phyloP scores from a whole-genome alignment of 1,139 yeast genomes.

The Kodamaea derodonti region DNA sequence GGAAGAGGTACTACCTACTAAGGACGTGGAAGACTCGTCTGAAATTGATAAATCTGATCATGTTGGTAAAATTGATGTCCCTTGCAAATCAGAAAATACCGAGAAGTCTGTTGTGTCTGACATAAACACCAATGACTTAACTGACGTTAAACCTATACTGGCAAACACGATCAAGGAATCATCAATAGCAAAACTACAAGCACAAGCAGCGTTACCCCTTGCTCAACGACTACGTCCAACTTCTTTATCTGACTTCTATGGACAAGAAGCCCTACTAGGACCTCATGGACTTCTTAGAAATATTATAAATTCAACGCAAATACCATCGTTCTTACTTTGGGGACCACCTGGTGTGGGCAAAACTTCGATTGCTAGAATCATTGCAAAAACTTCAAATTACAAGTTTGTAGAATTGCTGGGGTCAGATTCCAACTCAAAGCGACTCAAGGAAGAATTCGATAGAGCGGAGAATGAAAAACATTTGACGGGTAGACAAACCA shows the following conservation, averaged over 20 bases:
- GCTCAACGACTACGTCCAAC: constrained; percentile 85
- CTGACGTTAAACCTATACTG: background rate
- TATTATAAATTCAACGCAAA: constrained; percentile 55
- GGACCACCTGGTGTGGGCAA: constrained; percentile 97
- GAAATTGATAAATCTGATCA: background rate
- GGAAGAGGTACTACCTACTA: background rate
- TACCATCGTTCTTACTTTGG: constrained; percentile 90
- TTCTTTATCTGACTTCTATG: constrained; percentile 70
- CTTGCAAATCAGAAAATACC: background rate
- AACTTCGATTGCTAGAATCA: constrained; percentile 67
- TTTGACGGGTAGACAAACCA: constrained; percentile 66
- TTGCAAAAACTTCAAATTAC: constrained; percentile 51
- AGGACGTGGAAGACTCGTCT: background rate
- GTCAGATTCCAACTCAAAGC: constrained; percentile 68
- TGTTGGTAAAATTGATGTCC: background rate
- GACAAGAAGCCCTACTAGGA: constrained; percentile 82
- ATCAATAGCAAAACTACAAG: constrained; percentile 24
- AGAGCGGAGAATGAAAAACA: constrained; percentile 67
- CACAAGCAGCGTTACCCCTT: constrained; percentile 60
- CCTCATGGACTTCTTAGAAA: constrained; percentile 67
- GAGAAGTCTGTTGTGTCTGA: background rate
- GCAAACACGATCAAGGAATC: background rate
- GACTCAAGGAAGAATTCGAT: constrained; percentile 67
- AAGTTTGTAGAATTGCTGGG: constrained; percentile 83
- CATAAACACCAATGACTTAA: background rate